These are phyloP conservation scores for Boletus tylopilopsis DNA, from an alignment of 768 basidiomycete genomes.

Conservation along the genomic window DNA sequence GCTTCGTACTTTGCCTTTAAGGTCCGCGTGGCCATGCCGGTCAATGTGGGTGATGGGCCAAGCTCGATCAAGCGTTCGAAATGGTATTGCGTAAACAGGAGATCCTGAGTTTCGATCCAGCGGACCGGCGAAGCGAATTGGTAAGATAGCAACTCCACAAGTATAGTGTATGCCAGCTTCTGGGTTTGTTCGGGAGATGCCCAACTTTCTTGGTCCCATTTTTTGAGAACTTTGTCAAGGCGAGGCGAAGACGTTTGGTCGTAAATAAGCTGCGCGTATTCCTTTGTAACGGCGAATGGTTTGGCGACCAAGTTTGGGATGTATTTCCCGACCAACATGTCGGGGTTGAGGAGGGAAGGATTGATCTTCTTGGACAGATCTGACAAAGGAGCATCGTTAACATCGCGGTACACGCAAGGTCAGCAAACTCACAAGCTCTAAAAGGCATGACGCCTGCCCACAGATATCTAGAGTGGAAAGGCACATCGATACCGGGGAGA, in stretches of 20 bases:
- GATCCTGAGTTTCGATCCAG: conserved; percentile 99
- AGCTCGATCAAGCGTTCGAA: conserved; percentile 96
- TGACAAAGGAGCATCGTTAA: conserved; percentile 26
- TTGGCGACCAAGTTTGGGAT: conserved; percentile 95
- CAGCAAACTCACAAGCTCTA: conserved; percentile 76
- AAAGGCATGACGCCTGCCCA: conserved; percentile 99
- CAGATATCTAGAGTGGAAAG: conserved; percentile 98
- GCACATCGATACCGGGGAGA: conserved; percentile 95
- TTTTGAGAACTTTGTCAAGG: conserved; percentile 90
- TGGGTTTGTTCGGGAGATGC: conserved; percentile 77
- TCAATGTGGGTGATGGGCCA: conserved; percentile 93
- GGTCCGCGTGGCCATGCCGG: conserved; percentile 90
- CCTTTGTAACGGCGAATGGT: conserved; percentile 77
- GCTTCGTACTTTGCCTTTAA: conserved; percentile 92
- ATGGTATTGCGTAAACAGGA: conserved; percentile 78
- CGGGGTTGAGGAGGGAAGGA: conserved; percentile 84
- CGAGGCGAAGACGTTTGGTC: conserved; percentile 95
- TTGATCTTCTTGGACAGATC: conserved; percentile 99
- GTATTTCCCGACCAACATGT: conserved; percentile 92
- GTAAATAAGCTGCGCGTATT: conserved; percentile 93
- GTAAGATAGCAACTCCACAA: conserved; percentile 95
- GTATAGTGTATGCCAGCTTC: conserved; percentile 91
- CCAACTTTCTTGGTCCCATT: conserved; percentile 94
- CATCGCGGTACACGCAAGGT: not conserved
- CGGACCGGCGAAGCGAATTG: conserved; percentile 98